A percentile compares a stretch with the other conserved stretches of the same genome.
phyloP scores from a whole-genome alignment of 176 grass and related monocot genomes.

The Microstegium vimineum region DNA sequence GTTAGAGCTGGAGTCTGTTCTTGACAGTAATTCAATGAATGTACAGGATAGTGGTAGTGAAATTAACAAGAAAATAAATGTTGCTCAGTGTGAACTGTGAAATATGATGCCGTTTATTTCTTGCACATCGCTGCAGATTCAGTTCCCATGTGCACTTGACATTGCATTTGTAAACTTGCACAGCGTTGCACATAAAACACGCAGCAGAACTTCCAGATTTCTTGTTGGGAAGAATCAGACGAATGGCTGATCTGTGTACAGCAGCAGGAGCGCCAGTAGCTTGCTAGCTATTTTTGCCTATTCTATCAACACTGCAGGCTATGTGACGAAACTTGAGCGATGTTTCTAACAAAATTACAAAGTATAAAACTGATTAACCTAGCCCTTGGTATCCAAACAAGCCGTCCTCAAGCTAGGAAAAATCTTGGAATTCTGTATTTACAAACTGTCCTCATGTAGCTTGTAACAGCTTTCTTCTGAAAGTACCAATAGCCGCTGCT shows the following conservation, averaged over 20 bases:
- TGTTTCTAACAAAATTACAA: not conserved
- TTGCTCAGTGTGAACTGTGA: not conserved
- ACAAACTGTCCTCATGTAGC: constrained; percentile 23
- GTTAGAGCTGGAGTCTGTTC: not conserved
- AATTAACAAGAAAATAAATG: not conserved
- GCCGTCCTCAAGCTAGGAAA: not conserved
- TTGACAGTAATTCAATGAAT: not conserved
- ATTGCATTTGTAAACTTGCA: not conserved
- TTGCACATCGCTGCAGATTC: not conserved
- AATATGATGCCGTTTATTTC: not conserved
- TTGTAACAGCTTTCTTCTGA: constrained; percentile 17
- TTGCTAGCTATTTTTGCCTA: constrained; percentile 16
- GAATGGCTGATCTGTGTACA: constrained; percentile 9
- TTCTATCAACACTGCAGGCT: constrained; percentile 8
- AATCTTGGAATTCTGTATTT: constrained; percentile 6
- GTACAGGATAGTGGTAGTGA: not conserved
- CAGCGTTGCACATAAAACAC: not conserved
- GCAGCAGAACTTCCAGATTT: not conserved
- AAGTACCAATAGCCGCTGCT: not conserved
- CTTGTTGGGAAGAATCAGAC: not conserved
- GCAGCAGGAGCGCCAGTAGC: not conserved
- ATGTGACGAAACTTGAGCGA: not conserved
- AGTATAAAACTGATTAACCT: not conserved
- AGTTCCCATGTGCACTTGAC: not conserved
- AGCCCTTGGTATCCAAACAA: not conserved